These are phyloP conservation scores for Stephania yunnanensis DNA, from an alignment of 164 flowering plant genomes.

Conservation along the genomic window DNA sequence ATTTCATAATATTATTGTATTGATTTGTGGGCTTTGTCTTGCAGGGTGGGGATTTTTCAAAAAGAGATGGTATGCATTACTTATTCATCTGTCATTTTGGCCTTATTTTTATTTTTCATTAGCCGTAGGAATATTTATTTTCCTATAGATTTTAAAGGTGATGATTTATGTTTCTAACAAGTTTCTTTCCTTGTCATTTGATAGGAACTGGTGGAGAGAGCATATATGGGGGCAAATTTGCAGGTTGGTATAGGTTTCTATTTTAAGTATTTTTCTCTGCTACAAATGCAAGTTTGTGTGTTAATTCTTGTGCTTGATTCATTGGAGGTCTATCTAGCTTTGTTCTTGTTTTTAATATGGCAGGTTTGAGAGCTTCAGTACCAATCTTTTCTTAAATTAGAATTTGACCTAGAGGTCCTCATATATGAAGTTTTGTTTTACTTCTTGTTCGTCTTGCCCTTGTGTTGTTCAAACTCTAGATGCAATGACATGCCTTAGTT, in stretches of 20 bases:
- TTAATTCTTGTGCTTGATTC: not conserved
- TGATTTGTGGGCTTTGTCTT: conserved; percentile 25
- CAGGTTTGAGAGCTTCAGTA: not conserved
- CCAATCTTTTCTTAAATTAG: not conserved
- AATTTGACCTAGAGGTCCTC: not conserved
- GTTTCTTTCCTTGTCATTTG: conserved; percentile 6
- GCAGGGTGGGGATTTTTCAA: conserved; percentile 94
- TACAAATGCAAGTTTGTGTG: not conserved
- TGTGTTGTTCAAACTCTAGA: not conserved
- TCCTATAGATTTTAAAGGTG: not conserved
- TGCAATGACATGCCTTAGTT: not conserved
- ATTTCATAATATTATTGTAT: conserved; percentile 2
- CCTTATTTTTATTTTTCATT: not conserved
- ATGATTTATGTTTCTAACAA: not conserved
- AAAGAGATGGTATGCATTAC: conserved; percentile 69
- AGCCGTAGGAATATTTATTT: not conserved
- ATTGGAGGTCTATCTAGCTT: not conserved
- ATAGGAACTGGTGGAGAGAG: conserved; percentile 91
- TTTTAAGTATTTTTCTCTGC: not conserved
- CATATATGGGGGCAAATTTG: conserved; percentile 79
- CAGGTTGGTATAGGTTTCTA: conserved; percentile 38
- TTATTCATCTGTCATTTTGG: not conserved
- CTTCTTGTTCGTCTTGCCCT: not conserved
- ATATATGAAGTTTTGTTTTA: not conserved
- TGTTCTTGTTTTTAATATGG: not conserved